Base-by-base conservation (phyloP, 2,329 filamentous ascomycete genomes). In the Ceratocystis harringtonii region DNA sequence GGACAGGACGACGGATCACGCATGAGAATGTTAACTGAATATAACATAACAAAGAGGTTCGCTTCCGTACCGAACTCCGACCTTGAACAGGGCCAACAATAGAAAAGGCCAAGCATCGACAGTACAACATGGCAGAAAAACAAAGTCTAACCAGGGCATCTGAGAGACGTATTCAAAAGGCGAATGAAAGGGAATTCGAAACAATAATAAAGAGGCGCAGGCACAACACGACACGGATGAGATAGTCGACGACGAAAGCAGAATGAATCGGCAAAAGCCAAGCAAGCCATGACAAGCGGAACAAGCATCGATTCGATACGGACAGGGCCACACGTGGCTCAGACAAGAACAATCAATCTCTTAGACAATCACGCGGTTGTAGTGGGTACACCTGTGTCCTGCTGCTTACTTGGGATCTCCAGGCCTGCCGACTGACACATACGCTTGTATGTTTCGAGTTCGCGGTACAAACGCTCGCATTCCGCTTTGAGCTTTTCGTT, bases 401-500 rank as follows among this genome's bases (percentile, higher is more conserved):
- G 17, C 36, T 61, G 60, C 61, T 69, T 69, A 43, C 52, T 63
- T 22, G 68, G 68, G 43, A 68, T 66, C 69, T 77, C 76, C 36
- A 86, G 74, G 32, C 84, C 84, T 12, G 82, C 81, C 63, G 78
- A 81, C 70, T 85, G 82, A 19, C 82, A 84, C 41, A 84, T 78
- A 70, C 85, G 83, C 78, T 91, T 92, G 86, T 89, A 92, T 60
- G 84, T 86, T 73, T 90, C 87, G 62, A 88, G 80, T 73, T 92
- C 89, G 63, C 86, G 80, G 79, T 89, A 92, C 25, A 88, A 84
- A 43, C 88, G 80, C 73, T 91, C 87, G 70, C 86, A 89, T 72
- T 94, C 89, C 44, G 81, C 80, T 78, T 92, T 92, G 69, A 92
- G 82, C 76, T 92, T 94, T 70, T 95, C 90, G 71, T 92, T 95